Evolutionary conservation across 805 yeast genomes (phyloP), one percentile per base, ranked within the genome.

Genomic region (Komagataella populi): DNA sequence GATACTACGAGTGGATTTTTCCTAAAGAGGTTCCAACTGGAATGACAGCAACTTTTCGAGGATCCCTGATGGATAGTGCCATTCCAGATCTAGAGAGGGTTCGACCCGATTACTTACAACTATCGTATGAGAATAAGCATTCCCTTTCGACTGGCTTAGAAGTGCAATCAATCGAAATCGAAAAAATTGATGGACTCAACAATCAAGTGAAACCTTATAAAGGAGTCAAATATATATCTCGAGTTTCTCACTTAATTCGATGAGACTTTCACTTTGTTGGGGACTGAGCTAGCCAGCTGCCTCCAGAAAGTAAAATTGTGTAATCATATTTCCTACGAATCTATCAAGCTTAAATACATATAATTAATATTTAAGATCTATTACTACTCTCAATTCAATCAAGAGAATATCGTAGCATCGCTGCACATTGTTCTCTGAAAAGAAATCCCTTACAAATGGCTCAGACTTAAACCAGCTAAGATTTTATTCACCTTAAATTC

Each of bases 221-320:
- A 63, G 98, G 98, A 1, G 96, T 90, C 18, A 85, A 89, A 61
- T 90, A 90, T 61, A 68, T 77, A 8, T 81, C 96, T 5, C 67
- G 68, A 51, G 73, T 85, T 0, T 85, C 83, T 1, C 81, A 83
- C 51, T 77, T 70, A 2, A 69, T 81, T n/a, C 60, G 68, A 44
- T 66, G 49, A 49, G 6, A 44, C n/a, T 5, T 7, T 10, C n/a
- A 7, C n/a, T 20, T 10, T n/a, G n/a, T 10, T 17, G 20, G 20
- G 3, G 20, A 20, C 20, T 20, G 2, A 20, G 20, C 20, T 20
- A 20, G 20, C 20, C 4, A 20, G 20, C 3, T 20, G 20, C 20
- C 20, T 20, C 4, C 20, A 20, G 4, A 20, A 20, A 20, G 20
- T 20, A 20, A 20, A 20, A 20, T 20, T 20, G 20, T 20, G 20